Evolutionary conservation across 73 alveolate genomes (phyloP), one percentile per base, ranked within the genome.

Genomic region (Paramecium sonneborni): DNA sequence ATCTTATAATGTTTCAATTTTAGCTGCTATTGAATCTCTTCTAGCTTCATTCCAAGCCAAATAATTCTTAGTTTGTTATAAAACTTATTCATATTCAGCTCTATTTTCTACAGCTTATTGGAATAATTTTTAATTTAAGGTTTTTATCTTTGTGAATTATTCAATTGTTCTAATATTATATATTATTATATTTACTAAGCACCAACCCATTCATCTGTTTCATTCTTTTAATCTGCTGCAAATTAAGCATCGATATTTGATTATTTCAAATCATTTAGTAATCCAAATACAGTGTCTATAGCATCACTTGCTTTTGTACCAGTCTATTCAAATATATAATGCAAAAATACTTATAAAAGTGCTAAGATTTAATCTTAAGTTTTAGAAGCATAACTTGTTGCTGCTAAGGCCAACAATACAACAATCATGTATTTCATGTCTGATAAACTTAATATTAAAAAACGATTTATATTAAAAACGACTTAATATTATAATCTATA

Each of bases 221-320:
- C 58, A 35, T 74, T 74, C 87, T 74, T 74, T 24, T 32, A 32
- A 74, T 74, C 87, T 15, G 87, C 55, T 5, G 87, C 87, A 34
- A 30, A 74, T 35, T 74, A 35, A 43, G 87, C 87, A 74, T 74
- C 87, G 0, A 35, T 35, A 35, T 74, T 74, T 14, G 87, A 74
- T 74, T 74, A 35, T 35, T 35, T 74, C 68, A 74, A 74, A 38
- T 74, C 87, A 74, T 74, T 74, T 9, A 74, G 20, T 15, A 74
- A 24, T 74, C 57, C 62, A 35, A 74, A 74, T n/a, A 74, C 87
- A 11, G 87, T 74, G 9, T 35, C 87, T 32, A 74, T 74, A 35
- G 87, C 87, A 74, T 74, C 87, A 74, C 58, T 74, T 21, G 87
- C 87, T 35, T 74, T 74, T 28, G 87, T 74, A 14, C 87, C 87